These are phyloP conservation scores for Crotalaria pallida DNA, from an alignment of 306 rosid species.

Conservation along the genomic window DNA sequence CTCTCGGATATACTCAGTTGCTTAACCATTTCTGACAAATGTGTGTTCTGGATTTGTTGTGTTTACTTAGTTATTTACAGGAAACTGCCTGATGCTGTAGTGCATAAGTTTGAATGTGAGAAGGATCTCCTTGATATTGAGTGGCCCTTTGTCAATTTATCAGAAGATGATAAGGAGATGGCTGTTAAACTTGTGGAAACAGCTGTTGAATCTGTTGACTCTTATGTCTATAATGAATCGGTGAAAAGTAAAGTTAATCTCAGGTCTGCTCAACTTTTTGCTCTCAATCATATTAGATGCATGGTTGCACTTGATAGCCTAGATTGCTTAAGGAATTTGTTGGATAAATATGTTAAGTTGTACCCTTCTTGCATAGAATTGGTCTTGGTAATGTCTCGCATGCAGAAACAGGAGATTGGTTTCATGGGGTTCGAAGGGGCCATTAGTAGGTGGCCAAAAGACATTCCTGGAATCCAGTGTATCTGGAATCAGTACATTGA, in stretches of 20 bases:
- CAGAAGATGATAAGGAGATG: conserved; percentile 60
- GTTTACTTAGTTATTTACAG: conserved; percentile 89
- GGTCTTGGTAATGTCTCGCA: conserved; percentile 47
- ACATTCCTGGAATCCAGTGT: conserved; percentile 77
- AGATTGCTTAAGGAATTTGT: conserved; percentile 46
- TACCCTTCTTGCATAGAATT: conserved; percentile 82
- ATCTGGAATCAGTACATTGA: conserved; percentile 90
- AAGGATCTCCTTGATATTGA: conserved; percentile 69
- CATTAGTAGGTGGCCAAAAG: conserved; percentile 66
- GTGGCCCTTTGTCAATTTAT: conserved; percentile 57
- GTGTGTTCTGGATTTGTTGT: conserved; percentile 90
- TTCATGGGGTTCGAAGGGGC: conserved; percentile 69
- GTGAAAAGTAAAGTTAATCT: conserved; percentile 40
- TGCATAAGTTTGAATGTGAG: conserved; percentile 77
- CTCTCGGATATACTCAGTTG: conserved; percentile 61
- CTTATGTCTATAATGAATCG: conserved; percentile 44
- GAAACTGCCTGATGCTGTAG: conserved; percentile 76
- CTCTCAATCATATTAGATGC: conserved; percentile 75
- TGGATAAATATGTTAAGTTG: conserved; percentile 57
- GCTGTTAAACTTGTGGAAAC: conserved; percentile 56
- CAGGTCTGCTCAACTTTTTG: conserved; percentile 59
- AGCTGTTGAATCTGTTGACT: conserved; percentile 52
- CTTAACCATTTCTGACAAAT: conserved; percentile 83
- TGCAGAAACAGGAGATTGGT: conserved; percentile 33
- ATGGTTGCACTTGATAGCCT: conserved; percentile 56